Conservation (phyloP, 805 yeast species). For the Zygotorulaspora florentina region DNA sequence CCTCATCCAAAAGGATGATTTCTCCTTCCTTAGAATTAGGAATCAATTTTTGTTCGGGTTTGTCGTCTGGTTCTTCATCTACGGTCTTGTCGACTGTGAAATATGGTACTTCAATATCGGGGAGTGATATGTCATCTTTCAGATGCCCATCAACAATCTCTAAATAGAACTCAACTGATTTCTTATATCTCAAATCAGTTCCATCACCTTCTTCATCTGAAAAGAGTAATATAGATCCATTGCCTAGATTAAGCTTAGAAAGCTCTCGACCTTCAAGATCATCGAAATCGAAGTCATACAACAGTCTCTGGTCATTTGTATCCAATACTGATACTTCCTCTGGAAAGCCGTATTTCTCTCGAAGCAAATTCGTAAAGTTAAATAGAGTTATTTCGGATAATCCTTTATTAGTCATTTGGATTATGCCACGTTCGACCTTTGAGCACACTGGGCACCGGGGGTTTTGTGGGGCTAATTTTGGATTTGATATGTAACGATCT, state of each 20-base stretch:
- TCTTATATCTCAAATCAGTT: conserved; percentile 32
- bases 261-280: conserved; percentile 58
- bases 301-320: conserved; percentile 44
- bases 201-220: conserved; percentile 72
- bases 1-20: conserved; percentile 17
- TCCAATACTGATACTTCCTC: conserved; percentile 33
- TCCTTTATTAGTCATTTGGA: conserved; percentile 33
- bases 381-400: conserved; percentile 38
- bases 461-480: conserved; percentile 58
- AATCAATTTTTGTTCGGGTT: conserved; percentile 13
- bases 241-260: conserved; percentile 47
- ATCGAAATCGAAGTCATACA: conserved; percentile 85
- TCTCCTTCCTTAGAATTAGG: conserved; percentile 13
- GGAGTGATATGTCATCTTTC: conserved; percentile 25
- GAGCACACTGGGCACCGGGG: conserved; percentile 67
- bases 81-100: conserved; percentile 15
- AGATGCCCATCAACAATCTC: conserved; percentile 22
- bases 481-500: conserved; percentile 60
- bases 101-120: conserved; percentile 35
- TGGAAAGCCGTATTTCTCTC: conserved; percentile 48
- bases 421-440: conserved; percentile 47
- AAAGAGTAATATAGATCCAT: conserved; percentile 63
- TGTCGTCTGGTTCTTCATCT: conserved; percentile 24
- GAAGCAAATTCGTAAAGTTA: conserved; percentile 50
- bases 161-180: conserved; percentile 60